These are phyloP conservation scores for Xylariaceae sp. DNA, from an alignment of 2,329 filamentous ascomycete species.

Conservation along the genomic window DNA sequence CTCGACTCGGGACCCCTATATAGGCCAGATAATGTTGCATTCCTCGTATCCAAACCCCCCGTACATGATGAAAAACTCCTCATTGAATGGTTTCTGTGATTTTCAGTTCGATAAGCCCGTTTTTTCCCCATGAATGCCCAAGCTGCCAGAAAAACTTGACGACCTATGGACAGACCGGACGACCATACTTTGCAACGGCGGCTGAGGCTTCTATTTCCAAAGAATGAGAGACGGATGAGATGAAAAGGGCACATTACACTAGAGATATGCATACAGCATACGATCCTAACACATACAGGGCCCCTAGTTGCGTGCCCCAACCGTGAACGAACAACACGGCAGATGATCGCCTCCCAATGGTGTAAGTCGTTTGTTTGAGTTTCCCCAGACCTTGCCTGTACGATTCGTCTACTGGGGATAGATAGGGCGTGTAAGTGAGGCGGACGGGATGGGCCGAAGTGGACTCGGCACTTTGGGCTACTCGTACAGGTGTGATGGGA, in stretches of 20 bases:
- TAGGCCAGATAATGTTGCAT: conserved; percentile 5
- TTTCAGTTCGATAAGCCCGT: too few relatives aligned
- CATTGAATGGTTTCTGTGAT: not conserved
- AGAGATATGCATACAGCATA: conserved; percentile 13
- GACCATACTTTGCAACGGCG: not conserved
- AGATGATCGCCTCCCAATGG: conserved; percentile 9
- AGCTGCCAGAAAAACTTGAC: not conserved
- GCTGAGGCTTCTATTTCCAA: not conserved
- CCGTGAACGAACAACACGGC: conserved; percentile 5
- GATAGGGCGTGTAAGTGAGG: conserved; percentile 32
- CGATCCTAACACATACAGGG: conserved; percentile 12
- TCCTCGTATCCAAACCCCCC: not conserved
- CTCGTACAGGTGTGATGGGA: conserved; percentile 9
- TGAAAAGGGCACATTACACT: conserved; percentile 1
- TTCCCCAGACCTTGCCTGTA: conserved; percentile 4
- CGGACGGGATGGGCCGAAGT: conserved; percentile 26
- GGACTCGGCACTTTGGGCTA: conserved; percentile 24
- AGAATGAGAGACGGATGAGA: not conserved
- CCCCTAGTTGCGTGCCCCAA: conserved; percentile 7
- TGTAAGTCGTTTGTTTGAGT: conserved; percentile 13
- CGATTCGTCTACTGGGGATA: conserved; percentile 17
- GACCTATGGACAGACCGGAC: not conserved
- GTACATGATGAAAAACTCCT: not conserved
- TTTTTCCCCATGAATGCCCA: not conserved
- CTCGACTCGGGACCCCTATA: not conserved